A percentile compares a stretch with the other conserved stretches of the same genome.
These are phyloP conservation scores for Solanum acaule DNA, from an alignment of 257 asterid species.

Conservation along the genomic window DNA sequence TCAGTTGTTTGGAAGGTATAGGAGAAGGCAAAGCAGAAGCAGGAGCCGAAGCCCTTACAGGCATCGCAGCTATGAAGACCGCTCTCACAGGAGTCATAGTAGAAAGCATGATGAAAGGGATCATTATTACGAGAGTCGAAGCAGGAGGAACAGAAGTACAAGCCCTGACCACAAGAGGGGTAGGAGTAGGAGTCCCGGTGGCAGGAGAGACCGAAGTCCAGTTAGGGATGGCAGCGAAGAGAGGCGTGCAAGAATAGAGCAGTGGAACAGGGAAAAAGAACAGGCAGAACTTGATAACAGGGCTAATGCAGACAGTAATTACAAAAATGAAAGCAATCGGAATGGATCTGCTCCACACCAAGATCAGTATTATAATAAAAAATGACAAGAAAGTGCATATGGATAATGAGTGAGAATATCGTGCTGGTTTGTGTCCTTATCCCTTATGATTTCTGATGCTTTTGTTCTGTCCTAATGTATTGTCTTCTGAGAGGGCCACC, in stretches of 20 bases:
- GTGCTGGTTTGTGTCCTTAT: slow-evolving; percentile 48
- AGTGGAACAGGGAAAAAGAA: slow-evolving; percentile 94
- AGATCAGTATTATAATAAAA: slow-evolving; percentile 18
- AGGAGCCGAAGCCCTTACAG: slow-evolving; percentile 86
- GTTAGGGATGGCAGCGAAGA: slow-evolving; percentile 95
- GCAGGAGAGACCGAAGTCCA: slow-evolving; percentile 65
- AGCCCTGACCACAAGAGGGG: slow-evolving; percentile 62
- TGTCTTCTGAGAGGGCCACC: slow-evolving; percentile 8
- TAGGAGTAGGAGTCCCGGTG: slow-evolving; percentile 65
- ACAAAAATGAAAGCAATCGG: slow-evolving; percentile 15
- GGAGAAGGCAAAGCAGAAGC: slow-evolving; percentile 42
- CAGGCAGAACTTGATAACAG: slow-evolving; percentile 40
- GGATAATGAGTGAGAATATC: slow-evolving; percentile 24
- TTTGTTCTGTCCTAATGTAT: not conserved
- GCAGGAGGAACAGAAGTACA: slow-evolving; percentile 54
- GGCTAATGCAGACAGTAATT: slow-evolving; percentile 12
- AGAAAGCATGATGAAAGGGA: slow-evolving; percentile 74
- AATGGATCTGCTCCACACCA: slow-evolving; percentile 19
- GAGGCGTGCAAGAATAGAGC: slow-evolving; percentile 91
- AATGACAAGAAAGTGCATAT: slow-evolving; percentile 25
- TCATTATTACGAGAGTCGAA: slow-evolving; percentile 54
- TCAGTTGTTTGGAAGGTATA: slow-evolving; percentile 66
- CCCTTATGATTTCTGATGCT: not conserved
- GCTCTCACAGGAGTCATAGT: slow-evolving; percentile 57
- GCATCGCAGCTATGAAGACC: slow-evolving; percentile 85